Base-by-base conservation (phyloP, 805 yeast species). In the Alloascoidea hylecoeti region DNA sequence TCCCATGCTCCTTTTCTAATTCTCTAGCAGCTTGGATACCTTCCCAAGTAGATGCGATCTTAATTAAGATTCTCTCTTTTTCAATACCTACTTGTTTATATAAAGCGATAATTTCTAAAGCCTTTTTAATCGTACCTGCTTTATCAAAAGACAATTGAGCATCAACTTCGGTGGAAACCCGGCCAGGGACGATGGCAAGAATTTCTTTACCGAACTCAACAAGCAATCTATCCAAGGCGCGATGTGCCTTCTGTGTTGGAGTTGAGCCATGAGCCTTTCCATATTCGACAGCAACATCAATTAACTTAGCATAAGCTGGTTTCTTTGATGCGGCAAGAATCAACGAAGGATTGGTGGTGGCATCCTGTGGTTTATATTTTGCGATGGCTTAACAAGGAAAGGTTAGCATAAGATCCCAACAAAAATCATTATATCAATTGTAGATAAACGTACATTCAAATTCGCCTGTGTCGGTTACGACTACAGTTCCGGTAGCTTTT, bases 1-100 rank as follows among this genome's bases (percentile, higher is more conserved):
- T 75, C 38, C 76, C 86, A 70, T 92, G 71, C 64, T 92, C 76
- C 48, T 78, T 63, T 72, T 92, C 98, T 60, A 92, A 74, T 61
- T 83, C 95, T 61, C 78, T 75, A 41, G 99, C 98, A 51, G 98
- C 99, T 65, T 84, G 95, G 61, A 92, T 92, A 72, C 99, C 99
- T 69, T 92, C 98, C 83, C 88, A 92, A 47, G 98, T 92, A 43
- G 97, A 81, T 44, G 98, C 98, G 49, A 92, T 75, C 75, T 92
- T 92, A 67, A 92, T 92, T 57, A 89, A 74, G 46, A 92, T 73
- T 63, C 97, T 75, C 47, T 88, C 95, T 70, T 85, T 86, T 46
- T 64, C 55, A 53, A 92, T 81, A 50, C 97, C 97, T 52, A 72
- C 70, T 42, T 75, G 67, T 68, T 85, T 70, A 75, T 92, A 92